phyloP scores from a whole-genome alignment of 805 yeast species.

The Isabelozyma rhagii region DNA sequence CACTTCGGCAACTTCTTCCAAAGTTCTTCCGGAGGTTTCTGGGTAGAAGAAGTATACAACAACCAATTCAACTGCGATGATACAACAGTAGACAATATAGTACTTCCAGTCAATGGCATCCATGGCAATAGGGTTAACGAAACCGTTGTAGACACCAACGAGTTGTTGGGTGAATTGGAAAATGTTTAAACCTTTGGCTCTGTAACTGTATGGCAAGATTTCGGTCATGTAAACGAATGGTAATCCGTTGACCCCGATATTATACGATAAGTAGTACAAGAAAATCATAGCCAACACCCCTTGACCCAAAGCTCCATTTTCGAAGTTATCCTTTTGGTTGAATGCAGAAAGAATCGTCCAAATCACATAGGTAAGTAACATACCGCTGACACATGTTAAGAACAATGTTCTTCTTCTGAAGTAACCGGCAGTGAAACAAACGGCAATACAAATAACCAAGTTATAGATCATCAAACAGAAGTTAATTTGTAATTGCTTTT shows the following conservation, averaged over 20 bases:
- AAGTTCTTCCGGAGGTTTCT: constrained; percentile 32
- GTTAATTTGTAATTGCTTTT: constrained; percentile 46
- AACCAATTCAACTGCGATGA: constrained; percentile 18
- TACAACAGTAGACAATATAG: constrained; percentile 31
- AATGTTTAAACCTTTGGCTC: constrained; percentile 30
- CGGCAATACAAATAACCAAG: constrained; percentile 25
- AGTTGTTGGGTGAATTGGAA: constrained; percentile 12
- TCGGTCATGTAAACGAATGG: constrained; percentile 30
- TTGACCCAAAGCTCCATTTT: constrained; percentile 31
- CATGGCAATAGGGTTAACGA: constrained; percentile 25
- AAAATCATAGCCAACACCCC: constrained; percentile 53
- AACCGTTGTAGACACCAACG: constrained; percentile 14
- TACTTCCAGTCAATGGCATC: constrained; percentile 32
- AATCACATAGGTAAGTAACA: constrained; percentile 9
- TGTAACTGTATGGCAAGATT: constrained; percentile 27
- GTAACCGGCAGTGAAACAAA: constrained; percentile 13
- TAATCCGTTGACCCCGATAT: constrained; percentile 26
- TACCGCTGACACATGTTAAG: constrained; percentile 8
- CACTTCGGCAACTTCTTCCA: constrained; percentile 30
- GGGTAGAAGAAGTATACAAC: constrained; percentile 22
- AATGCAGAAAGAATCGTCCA: constrained; percentile 40
- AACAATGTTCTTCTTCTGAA: constrained; percentile 29
- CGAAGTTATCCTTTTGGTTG: constrained; percentile 39
- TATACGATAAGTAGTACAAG: constrained; percentile 27
- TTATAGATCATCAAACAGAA: constrained; percentile 50